Base-by-base conservation (phyloP, 257 asterid genomes). In the Salvia miltiorrhiza region DNA sequence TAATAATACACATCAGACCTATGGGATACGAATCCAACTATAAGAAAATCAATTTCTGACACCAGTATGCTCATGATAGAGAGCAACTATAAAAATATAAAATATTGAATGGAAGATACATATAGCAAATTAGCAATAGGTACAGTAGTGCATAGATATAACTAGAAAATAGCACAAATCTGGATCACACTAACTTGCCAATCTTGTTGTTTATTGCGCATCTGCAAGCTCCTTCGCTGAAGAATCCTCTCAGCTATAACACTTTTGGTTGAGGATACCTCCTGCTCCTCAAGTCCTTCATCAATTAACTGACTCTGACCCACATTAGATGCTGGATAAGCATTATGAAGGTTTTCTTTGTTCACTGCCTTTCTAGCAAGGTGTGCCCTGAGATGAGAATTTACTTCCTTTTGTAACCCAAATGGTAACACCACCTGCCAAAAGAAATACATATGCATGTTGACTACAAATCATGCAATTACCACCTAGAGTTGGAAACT, bases 161-260 rank as follows among this genome's bases (percentile, higher is more conserved):
- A 47, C 71, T 21, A 45, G n/a, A 67, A 32, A 50, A 35, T 19
- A 19, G 17, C 67, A 68, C 55, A 55, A 69, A 61, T 70, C 23
- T 56, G 60, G 69, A 66, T 21, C 64, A 65, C 58, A 68, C 82
- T 70, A 49, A 91, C 97, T 81, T 83, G 85, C 97, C 97, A 92
- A 56, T 79, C 81, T 70, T 80, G 81, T 76, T 89, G 97, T 78
- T 84, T 92, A 76, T 72, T 83, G 39, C 67, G 92, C 87, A 92
- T 87, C 37, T 72, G 81, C 80, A 87, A 74, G 80, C 94, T 89
- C 81, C 88, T 84, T 64, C 77, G 85, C 67, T 5, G 65, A 69
- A 84, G 74, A 81, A 89, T 77, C 78, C 86, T 81, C 82, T 92
- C 92, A 14, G 91, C 89, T 50, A 86, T 67, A 26, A 84, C 82